A percentile compares a stretch with the other conserved stretches of the same genome.
Evolutionary conservation across 257 asterid species (phyloP).

Genomic region (Asclepias syriaca): DNA sequence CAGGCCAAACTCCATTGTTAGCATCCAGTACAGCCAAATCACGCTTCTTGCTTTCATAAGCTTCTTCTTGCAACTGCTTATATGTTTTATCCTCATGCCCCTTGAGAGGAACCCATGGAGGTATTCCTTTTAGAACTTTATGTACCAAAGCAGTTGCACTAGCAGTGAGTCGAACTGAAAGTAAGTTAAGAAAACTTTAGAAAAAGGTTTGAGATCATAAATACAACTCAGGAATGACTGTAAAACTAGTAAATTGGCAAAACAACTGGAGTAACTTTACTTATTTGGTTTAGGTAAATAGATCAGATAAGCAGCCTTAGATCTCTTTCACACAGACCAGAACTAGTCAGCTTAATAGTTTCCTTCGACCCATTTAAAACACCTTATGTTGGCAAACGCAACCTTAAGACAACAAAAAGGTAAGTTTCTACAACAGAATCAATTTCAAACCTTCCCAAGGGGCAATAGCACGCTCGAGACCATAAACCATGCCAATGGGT

Average conservation of each 20-base stretch:
- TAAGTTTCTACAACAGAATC: background rate
- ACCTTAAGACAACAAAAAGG: background rate
- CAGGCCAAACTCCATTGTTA: slow-evolving; percentile 91
- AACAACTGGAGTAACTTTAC: background rate
- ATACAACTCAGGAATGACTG: background rate
- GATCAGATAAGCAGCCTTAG: background rate
- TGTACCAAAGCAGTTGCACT: slow-evolving; percentile 87
- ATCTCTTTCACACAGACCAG: background rate
- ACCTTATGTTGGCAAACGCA: background rate
- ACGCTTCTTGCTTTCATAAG: slow-evolving; percentile 76
- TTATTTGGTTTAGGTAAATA: background rate
- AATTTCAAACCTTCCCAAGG: slow-evolving; percentile 88
- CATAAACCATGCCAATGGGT: slow-evolving; percentile 86
- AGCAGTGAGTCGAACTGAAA: slow-evolving; percentile 85
- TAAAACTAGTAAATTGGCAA: background rate
- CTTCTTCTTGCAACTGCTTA: slow-evolving; percentile 88
- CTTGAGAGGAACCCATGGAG: slow-evolving; percentile 98
- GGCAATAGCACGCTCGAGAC: slow-evolving; percentile 92
- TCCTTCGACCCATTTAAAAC: background rate
- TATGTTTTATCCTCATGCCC: slow-evolving; percentile 84
- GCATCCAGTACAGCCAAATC: slow-evolving; percentile 91
- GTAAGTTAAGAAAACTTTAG: slow-evolving; percentile 8
- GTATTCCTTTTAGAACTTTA: slow-evolving; percentile 86
- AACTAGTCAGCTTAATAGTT: background rate
- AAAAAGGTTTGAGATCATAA: background rate